Evolutionary conservation across 2,329 filamentous ascomycete species (phyloP), one percentile per base, ranked within the genome.

Genomic region (Alternaria viburni): DNA sequence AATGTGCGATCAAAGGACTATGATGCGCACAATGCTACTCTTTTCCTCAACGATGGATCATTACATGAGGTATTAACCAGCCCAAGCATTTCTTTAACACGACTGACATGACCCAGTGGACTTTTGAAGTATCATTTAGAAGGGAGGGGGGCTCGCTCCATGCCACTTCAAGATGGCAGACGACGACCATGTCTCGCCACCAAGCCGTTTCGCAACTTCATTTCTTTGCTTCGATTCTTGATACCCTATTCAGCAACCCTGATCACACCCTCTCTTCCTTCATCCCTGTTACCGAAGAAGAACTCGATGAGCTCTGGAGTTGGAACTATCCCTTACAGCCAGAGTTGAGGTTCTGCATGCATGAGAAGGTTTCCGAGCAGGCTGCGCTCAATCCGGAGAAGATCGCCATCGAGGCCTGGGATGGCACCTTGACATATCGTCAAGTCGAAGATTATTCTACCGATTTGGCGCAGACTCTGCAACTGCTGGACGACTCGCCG

Each of bases 281-380:
- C 36, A 52, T 67, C 8, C 59, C 63, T 4, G 69, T 74, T 21
- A 72, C 61, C 7, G 57, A 68, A 75, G 74, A 73, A n/a, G 84
- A 86, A 59, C 68, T 84, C 5, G 69, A 80, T 15, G 74, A 82
- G 21, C 79, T 86, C 46, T 86, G 85, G 84, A 70, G 71, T 4
- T 85, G 83, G 82, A 86, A 85, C 49, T 73, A 82, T 26, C 62
- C 76, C 3, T 64, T 86, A 3, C 83, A 83, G 19, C 80, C 82
- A 3, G 77, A 78, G 1, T 76, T 81, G 57, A 73, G 79, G 36
- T 80, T 78, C 43, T 85, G 83, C 69, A 84, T 84, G 77, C 83
- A 86, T 63, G 81, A 84, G 1, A 77, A 84, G 59, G 73, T 86
- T 15, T 71, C 80, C 5, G 73, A 83, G 56, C 81, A 76, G 69